phyloP scores from a whole-genome alignment of 306 rosid species.

The Carpinus fangiana region DNA sequence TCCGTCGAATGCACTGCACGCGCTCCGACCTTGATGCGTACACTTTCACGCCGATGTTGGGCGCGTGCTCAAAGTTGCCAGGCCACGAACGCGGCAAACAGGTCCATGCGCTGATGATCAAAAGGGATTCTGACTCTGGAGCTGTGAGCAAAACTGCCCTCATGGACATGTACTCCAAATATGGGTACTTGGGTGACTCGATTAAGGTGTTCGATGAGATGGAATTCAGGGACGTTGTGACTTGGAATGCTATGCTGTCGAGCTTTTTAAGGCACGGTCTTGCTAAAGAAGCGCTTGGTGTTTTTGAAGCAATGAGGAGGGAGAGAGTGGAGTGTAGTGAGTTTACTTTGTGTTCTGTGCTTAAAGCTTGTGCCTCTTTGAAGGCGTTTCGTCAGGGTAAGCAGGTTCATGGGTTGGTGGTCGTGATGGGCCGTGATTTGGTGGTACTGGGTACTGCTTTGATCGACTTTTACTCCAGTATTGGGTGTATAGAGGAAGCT shows the following conservation, averaged over 20 bases:
- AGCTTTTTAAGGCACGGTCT: slow-evolving; percentile 40
- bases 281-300: slow-evolving; percentile 47
- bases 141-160: slow-evolving; percentile 50
- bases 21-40: slow-evolving; percentile 39
- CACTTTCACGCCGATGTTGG: slow-evolving; percentile 49
- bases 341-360: slow-evolving; percentile 65
- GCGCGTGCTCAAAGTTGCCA: slow-evolving; percentile 41
- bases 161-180: slow-evolving; percentile 58
- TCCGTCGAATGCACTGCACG: slow-evolving; percentile 33
- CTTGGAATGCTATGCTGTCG: slow-evolving; percentile 60
- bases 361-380: slow-evolving; percentile 57
- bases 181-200: slow-evolving; percentile 35
- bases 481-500: slow-evolving; percentile 50
- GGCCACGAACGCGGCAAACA: slow-evolving; percentile 37
- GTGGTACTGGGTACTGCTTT: slow-evolving; percentile 66
- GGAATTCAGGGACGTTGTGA: slow-evolving; percentile 52
- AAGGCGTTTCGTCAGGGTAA: slow-evolving; percentile 50
- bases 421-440: slow-evolving; percentile 54
- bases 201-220: slow-evolving; percentile 58
- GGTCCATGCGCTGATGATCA: slow-evolving; percentile 51
- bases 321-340: slow-evolving; percentile 45
- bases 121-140: slow-evolving; percentile 42
- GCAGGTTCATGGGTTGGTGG: slow-evolving; percentile 74
- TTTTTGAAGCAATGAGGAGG: slow-evolving; percentile 51
- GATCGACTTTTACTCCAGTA: slow-evolving; percentile 53